phyloP scores from a whole-genome alignment of 495 filamentous ascomycete species.

The Aspergillus avenaceus region DNA sequence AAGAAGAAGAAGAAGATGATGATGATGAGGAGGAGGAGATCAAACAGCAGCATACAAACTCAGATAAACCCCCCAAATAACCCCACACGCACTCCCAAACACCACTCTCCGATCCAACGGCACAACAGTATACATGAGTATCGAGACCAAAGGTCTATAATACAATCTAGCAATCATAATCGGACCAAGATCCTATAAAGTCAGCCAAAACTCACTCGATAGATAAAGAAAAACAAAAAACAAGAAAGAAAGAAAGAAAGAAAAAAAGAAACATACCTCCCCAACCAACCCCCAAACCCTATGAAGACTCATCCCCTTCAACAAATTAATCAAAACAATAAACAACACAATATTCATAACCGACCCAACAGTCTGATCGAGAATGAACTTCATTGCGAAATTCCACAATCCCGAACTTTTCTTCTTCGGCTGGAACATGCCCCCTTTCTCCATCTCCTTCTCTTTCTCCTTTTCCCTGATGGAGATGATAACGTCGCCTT shows the following conservation, averaged over 20 bases:
- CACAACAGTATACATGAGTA: slow-evolving; percentile 75
- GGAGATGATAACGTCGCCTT: slow-evolving; percentile 30
- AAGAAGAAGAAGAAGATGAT: slow-evolving; percentile 2
- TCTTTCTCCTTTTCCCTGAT: slow-evolving; percentile 26
- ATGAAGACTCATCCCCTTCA: slow-evolving; percentile 37
- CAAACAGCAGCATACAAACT: slow-evolving; percentile 58
- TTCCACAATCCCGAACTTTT: slow-evolving; percentile 48
- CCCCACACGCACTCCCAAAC: slow-evolving; percentile 72
- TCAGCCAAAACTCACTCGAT: background rate
- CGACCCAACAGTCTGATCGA: slow-evolving; percentile 79
- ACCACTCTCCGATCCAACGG: slow-evolving; percentile 72
- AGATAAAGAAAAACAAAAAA: background rate
- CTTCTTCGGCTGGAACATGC: slow-evolving; percentile 24
- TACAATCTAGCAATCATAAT: slow-evolving; percentile 72
- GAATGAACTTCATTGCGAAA: slow-evolving; percentile 71
- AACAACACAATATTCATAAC: slow-evolving; percentile 76
- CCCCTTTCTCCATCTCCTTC: slow-evolving; percentile 49
- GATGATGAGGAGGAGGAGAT: too few relatives aligned
- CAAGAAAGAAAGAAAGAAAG: slow-evolving; percentile 3
- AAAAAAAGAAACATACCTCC: slow-evolving; percentile 28
- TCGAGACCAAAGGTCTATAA: slow-evolving; percentile 79
- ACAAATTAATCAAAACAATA: slow-evolving; percentile 51
- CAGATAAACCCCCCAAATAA: slow-evolving; percentile 86
- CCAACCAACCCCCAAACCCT: slow-evolving; percentile 29
- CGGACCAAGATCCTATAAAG: slow-evolving; percentile 56